Evolutionary conservation across 208 protist genomes (phyloP).

Genomic region (Acanthamoeba divionensis): DNA sequence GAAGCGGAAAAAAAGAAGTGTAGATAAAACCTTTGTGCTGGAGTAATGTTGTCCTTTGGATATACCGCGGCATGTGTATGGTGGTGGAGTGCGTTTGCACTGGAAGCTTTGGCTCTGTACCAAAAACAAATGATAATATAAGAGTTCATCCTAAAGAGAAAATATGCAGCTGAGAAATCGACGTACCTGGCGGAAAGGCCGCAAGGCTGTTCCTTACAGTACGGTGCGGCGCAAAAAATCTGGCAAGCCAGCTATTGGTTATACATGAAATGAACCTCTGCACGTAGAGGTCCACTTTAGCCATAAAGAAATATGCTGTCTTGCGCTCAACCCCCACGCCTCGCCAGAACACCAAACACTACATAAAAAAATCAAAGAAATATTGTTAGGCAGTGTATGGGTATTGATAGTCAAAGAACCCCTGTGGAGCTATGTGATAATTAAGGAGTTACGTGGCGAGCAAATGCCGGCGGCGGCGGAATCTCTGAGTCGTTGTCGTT

Average conservation of each 20-base stretch:
- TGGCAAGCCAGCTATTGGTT: too few species aligned
- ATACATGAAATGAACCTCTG: too few species aligned
- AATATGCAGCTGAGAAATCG: too few species aligned
- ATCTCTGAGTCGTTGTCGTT: not conserved
- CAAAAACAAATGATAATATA: too few species aligned
- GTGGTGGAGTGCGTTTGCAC: not conserved
- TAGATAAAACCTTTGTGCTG: not conserved
- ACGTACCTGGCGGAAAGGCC: too few species aligned
- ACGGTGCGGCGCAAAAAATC: too few species aligned
- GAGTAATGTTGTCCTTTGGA: slow-evolving; percentile 12
- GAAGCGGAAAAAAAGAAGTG: not conserved
- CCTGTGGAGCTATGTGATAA: not conserved
- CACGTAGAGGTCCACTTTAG: slow-evolving; percentile 16
- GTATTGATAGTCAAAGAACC: not conserved
- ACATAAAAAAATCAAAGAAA: not conserved
- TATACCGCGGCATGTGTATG: slow-evolving; percentile 2
- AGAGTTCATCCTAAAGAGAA: too few species aligned
- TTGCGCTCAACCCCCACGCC: not conserved
- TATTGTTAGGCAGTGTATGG: not conserved
- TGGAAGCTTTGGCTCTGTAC: too few species aligned
- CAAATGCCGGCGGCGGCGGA: not conserved
- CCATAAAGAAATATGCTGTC: not conserved
- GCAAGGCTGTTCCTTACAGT: too few species aligned
- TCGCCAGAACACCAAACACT: slow-evolving; percentile 49
- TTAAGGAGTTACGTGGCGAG: not conserved